These are phyloP conservation scores for Camelina neglecta DNA, from an alignment of 345 rosid species.

Conservation along the genomic window DNA sequence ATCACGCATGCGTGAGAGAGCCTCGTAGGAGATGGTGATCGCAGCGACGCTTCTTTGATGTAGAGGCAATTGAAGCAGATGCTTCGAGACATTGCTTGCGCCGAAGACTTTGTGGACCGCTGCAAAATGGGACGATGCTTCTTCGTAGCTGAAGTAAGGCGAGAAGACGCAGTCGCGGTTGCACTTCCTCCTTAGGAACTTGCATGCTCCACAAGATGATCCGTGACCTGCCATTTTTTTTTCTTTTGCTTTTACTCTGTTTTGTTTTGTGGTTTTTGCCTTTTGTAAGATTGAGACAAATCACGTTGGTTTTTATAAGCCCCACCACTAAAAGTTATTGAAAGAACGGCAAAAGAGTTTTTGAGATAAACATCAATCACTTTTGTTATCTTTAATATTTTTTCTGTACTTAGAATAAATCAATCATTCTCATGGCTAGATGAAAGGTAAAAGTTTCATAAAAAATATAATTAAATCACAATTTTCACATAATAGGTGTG, in stretches of 20 bases:
- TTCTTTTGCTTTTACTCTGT: conserved; percentile 1
- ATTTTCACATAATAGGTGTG: neutral
- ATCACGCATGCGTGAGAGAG: conserved; percentile 59
- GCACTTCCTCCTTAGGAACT: conserved; percentile 63
- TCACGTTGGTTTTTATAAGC: conserved; percentile 38
- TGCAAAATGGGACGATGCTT: conserved; percentile 57
- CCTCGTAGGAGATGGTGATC: conserved; percentile 62
- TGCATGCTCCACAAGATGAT: conserved; percentile 72
- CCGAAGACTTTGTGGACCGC: conserved; percentile 73
- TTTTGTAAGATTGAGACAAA: conserved; percentile 26
- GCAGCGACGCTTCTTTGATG: conserved; percentile 60
- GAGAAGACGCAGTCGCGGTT: conserved; percentile 56
- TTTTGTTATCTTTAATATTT: neutral
- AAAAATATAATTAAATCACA: neutral
- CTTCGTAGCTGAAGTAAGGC: conserved; percentile 63
- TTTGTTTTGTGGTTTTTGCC: conserved; percentile 13
- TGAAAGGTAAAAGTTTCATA: neutral
- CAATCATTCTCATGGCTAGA: conserved; percentile 17
- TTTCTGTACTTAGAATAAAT: neutral
- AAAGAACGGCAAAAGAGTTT: conserved; percentile 23
- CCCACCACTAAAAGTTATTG: conserved; percentile 28
- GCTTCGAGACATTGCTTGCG: conserved; percentile 65
- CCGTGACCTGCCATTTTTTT: conserved; percentile 43
- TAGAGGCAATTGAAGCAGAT: conserved; percentile 54
- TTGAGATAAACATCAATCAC: conserved; percentile 38